phyloP scores from a whole-genome alignment of 805 yeast species.

The Saturnispora serradocipensis region DNA sequence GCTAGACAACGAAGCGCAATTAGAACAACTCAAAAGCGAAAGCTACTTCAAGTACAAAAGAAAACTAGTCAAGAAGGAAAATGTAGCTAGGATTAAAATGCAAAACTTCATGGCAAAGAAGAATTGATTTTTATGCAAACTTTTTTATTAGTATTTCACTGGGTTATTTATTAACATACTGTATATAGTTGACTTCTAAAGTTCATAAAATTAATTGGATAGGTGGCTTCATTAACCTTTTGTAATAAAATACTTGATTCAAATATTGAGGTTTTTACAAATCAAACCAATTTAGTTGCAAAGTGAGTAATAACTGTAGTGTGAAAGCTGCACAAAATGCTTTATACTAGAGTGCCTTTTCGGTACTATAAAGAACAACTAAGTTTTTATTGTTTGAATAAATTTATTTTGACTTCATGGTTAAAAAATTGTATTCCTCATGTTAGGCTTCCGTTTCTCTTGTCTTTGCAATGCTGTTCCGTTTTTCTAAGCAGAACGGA shows the following conservation, averaged over 20 bases:
- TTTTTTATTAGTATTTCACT: background rate
- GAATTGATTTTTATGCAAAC: slow-evolving; percentile 14
- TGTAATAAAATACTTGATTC: background rate
- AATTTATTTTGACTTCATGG: no score
- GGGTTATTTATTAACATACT: background rate
- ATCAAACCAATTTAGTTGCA: background rate
- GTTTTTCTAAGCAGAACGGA: background rate
- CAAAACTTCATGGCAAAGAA: slow-evolving; percentile 67
- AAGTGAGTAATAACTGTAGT: background rate
- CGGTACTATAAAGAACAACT: background rate
- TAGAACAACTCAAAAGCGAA: slow-evolving; percentile 40
- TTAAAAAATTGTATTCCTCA: background rate
- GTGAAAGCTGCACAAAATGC: no score
- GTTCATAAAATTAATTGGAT: background rate
- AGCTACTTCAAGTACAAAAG: slow-evolving; percentile 62
- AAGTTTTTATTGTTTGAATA: background rate
- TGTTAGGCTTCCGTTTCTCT: background rate
- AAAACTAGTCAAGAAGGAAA: slow-evolving; percentile 57
- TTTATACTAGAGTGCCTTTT: background rate
- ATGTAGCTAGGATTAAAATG: slow-evolving; percentile 62
- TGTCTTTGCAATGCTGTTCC: background rate
- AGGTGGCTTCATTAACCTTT: background rate
- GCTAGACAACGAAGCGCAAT: slow-evolving; percentile 57
- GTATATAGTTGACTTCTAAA: background rate
- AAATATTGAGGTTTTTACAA: background rate